Evolutionary conservation across 1,284 basidiomycete genomes (phyloP).

Genomic region (Schizophyllum amplum): DNA sequence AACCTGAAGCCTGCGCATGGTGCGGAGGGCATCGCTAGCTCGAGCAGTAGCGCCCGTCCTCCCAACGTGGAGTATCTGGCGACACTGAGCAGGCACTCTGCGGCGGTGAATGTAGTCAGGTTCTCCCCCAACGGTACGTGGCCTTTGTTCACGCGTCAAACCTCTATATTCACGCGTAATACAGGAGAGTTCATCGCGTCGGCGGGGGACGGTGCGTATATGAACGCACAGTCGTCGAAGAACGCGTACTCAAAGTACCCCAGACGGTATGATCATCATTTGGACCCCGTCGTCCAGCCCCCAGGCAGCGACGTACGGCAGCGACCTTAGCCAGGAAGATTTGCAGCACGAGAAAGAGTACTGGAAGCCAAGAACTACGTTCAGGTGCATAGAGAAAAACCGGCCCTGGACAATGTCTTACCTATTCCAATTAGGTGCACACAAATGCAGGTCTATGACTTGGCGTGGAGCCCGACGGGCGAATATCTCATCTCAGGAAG

Average conservation of each 20-base stretch:
- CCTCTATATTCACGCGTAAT: slow-evolving; percentile 1
- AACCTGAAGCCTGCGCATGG: slow-evolving; percentile 69
- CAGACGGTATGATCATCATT: slow-evolving; percentile 95
- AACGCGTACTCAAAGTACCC: slow-evolving; percentile 6
- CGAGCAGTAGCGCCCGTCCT: slow-evolving; percentile 42
- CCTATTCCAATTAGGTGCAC: slow-evolving; percentile 49
- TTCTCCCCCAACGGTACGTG: slow-evolving; percentile 88
- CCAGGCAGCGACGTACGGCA: slow-evolving; percentile 67
- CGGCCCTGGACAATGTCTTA: slow-evolving; percentile 20
- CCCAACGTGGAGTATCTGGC: slow-evolving; percentile 96
- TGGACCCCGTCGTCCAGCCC: slow-evolving; percentile 84
- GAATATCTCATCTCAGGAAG: slow-evolving; percentile 92
- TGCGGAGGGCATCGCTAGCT: slow-evolving; percentile 35
- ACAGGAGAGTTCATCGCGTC: slow-evolving; percentile 85
- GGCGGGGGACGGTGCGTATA: slow-evolving; percentile 81
- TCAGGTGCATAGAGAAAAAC: slow-evolving; percentile 59
- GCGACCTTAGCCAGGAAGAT: slow-evolving; percentile 69
- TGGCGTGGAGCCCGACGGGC: slow-evolving; percentile 95
- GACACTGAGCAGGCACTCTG: slow-evolving; percentile 88
- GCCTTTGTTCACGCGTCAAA: neutral
- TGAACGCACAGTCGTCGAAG: neutral
- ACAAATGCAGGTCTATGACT: slow-evolving; percentile 89
- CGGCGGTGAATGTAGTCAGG: slow-evolving; percentile 93
- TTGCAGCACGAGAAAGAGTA: slow-evolving; percentile 87
- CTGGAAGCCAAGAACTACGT: slow-evolving; percentile 89